phyloP scores from a whole-genome alignment of 2,329 filamentous ascomycete genomes.

The Calycina herbarum region DNA sequence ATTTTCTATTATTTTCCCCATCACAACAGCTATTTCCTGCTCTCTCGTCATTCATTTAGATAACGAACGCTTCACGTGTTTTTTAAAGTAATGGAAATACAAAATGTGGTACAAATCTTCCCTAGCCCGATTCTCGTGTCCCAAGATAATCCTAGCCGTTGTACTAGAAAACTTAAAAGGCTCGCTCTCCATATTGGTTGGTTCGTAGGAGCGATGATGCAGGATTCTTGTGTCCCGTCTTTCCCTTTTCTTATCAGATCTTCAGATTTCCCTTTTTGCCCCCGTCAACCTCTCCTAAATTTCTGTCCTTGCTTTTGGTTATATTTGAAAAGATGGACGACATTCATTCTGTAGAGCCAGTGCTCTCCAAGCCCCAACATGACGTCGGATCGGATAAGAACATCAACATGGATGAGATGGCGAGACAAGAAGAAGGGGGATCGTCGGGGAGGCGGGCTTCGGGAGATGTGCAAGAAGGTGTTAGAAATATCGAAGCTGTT shows the following conservation, averaged over 20 bases:
- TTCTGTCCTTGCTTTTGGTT: background rate
- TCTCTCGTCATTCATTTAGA: background rate
- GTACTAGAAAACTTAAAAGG: background rate
- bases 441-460: background rate
- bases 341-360: background rate
- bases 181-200: constrained; percentile 1
- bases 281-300: background rate
- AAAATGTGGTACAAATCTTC: background rate
- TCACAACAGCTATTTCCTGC: background rate
- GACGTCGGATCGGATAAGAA: background rate
- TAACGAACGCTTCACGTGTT: too few species aligned
- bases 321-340: background rate
- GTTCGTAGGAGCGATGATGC: background rate
- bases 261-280: background rate
- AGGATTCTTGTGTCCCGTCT: background rate
- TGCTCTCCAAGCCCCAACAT: constrained; percentile 1
- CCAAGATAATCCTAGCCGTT: background rate
- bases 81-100: background rate
- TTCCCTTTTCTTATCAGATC: background rate
- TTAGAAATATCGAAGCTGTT: constrained; percentile 32
- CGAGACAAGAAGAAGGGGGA: background rate
- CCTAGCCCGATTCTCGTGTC: background rate
- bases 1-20: too few species aligned
- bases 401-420: background rate
- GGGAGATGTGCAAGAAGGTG: constrained; percentile 22